These are phyloP conservation scores for Podospora didyma DNA, from an alignment of 495 filamentous ascomycete species.

Conservation along the genomic window DNA sequence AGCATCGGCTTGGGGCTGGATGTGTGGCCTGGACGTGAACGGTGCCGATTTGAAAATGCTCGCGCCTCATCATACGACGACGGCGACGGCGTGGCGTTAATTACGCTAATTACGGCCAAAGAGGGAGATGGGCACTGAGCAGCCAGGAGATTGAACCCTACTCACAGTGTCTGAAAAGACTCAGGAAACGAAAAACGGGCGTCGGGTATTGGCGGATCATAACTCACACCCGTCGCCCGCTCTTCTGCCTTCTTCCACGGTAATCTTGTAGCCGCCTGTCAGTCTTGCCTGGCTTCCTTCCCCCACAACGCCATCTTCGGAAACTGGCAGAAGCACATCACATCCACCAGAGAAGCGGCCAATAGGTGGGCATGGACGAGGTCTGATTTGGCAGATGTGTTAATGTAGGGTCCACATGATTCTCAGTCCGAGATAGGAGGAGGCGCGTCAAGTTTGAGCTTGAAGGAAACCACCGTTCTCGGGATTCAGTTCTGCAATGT, in stretches of 20 bases:
- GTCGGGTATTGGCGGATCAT: background rate
- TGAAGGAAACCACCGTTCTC: no score
- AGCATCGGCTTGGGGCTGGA: no score
- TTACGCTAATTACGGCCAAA: background rate
- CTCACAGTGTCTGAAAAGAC: background rate
- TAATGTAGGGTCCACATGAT: background rate
- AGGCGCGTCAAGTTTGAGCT: no score
- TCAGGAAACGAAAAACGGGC: background rate
- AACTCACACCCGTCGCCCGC: background rate
- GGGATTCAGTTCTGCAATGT: no score
- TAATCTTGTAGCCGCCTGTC: background rate
- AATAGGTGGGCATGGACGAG: background rate
- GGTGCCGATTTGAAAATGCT: background rate
- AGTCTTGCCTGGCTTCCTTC: background rate
- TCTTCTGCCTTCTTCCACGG: background rate
- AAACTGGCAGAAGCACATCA: background rate
- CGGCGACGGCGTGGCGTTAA: no score
- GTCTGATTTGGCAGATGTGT: background rate
- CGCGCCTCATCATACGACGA: background rate
- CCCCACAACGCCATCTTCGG: background rate
- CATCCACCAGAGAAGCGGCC: background rate
- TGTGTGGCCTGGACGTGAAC: background rate
- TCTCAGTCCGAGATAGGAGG: background rate
- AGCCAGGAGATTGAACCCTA: background rate
- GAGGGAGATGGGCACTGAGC: background rate